Conservation (phyloP, 139 green algal species). For the Chlamydomonas schloesseri region DNA sequence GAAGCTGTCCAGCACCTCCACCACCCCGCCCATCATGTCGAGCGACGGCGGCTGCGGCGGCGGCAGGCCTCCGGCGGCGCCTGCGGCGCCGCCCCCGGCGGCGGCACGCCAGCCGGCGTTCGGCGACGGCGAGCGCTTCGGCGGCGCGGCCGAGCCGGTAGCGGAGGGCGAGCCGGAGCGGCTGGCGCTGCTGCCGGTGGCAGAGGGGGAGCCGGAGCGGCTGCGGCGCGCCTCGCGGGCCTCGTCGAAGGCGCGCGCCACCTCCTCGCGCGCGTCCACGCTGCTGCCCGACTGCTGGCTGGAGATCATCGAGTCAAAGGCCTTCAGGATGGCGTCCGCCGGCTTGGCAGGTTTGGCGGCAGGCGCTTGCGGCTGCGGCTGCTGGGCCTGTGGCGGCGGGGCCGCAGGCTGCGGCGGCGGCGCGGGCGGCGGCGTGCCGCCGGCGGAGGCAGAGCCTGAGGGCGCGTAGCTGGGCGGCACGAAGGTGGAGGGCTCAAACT, state of each 20-base stretch:
- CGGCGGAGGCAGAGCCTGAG: too few species aligned
- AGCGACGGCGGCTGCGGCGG: neutral
- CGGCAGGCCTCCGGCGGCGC: neutral
- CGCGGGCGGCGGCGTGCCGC: neutral
- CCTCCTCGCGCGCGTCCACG: neutral
- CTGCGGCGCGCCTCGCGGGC: neutral
- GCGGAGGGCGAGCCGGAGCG: neutral
- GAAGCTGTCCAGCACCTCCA: conserved; percentile 29
- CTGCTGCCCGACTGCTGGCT: neutral
- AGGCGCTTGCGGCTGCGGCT: neutral
- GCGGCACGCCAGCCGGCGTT: neutral
- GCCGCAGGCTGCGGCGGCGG: neutral
- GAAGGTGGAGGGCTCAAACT: conserved; percentile 22
- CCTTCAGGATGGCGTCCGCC: neutral
- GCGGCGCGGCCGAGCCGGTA: too few species aligned
- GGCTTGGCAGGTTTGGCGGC: neutral
- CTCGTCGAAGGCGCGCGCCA: conserved; percentile 15
- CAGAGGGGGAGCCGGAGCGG: neutral
- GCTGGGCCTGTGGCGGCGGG: neutral
- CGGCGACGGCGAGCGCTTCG: neutral
- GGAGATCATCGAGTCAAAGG: neutral
- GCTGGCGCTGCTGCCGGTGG: neutral
- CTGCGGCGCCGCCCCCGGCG: neutral
- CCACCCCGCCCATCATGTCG: conserved; percentile 1
- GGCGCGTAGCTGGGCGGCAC: neutral